phyloP scores from a whole-genome alignment of 2,329 filamentous ascomycete species.

The Colletotrichum endophyticum region DNA sequence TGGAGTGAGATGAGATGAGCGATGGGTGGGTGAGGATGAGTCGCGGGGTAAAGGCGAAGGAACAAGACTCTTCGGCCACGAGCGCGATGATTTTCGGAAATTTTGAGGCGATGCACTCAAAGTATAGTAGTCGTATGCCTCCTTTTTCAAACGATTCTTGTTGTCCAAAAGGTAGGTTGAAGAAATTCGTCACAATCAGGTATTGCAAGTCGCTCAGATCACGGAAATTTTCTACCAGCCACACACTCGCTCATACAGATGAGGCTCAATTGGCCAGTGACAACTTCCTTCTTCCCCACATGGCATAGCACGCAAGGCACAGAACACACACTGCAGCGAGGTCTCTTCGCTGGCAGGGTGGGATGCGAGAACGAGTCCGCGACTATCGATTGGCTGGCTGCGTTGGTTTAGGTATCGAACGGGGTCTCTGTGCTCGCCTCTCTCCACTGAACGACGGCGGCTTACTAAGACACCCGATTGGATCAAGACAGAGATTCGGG shows the following conservation, averaged over 20 bases:
- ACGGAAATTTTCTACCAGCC: conserved; percentile 11
- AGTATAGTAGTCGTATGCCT: not conserved
- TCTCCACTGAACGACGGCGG: not conserved
- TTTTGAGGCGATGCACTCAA: not conserved
- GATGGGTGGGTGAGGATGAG: not conserved
- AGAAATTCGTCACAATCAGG: not conserved
- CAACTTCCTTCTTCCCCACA: conserved; percentile 6
- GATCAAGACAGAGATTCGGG: not conserved
- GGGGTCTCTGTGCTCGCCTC: not conserved
- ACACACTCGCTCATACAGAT: not conserved
- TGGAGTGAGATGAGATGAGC: not conserved
- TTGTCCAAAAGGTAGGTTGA: not conserved
- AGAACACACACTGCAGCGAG: too few relatives aligned
- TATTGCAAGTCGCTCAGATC: not conserved
- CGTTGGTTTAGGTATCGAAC: not conserved
- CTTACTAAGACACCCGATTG: not conserved
- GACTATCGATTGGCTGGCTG: not conserved
- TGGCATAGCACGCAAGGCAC: conserved; percentile 14
- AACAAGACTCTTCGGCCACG: not conserved
- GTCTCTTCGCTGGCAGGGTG: not conserved
- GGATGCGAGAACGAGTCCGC: not conserved
- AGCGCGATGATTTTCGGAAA: not conserved
- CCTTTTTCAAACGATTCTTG: too few relatives aligned
- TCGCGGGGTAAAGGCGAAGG: conserved; percentile 2
- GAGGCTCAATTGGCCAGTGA: conserved; percentile 18